These are phyloP conservation scores for Collybiopsis confluens DNA, from an alignment of 768 basidiomycete species.

Conservation along the genomic window DNA sequence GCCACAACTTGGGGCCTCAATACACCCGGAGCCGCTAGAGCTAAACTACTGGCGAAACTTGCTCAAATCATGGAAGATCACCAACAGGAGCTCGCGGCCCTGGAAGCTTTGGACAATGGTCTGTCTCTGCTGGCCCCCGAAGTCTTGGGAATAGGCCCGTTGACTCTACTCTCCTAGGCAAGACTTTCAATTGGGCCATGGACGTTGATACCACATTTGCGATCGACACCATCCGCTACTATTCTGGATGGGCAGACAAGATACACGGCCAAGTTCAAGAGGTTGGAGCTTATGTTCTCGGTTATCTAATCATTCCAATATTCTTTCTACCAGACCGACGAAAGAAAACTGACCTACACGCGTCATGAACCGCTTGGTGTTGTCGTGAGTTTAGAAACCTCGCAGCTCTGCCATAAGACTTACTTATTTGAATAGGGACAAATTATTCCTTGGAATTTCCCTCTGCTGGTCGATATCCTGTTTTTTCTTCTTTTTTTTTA, in stretches of 20 bases:
- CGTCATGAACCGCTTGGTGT: conserved; percentile 60
- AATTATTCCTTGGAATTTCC: conserved; percentile 29
- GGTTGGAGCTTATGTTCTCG: background rate
- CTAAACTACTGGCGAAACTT: conserved; percentile 36
- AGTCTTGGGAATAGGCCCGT: too few relatives aligned
- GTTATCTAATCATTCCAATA: background rate
- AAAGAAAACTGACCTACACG: conserved; percentile 51
- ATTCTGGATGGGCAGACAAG: conserved; percentile 54
- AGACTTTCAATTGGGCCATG: conserved; percentile 16
- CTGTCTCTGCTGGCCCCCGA: conserved; percentile 10
- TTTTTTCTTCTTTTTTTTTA: conserved; percentile 14
- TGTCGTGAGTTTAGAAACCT: conserved; percentile 24
- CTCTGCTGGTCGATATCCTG: background rate
- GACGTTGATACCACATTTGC: conserved; percentile 16
- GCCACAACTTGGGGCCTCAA: conserved; percentile 38
- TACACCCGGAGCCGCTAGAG: conserved; percentile 30
- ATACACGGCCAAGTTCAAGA: conserved; percentile 38
- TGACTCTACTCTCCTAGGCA: conserved; percentile 14
- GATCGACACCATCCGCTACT: conserved; percentile 38
- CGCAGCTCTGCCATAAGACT: background rate
- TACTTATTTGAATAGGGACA: conserved; percentile 21
- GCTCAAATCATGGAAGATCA: conserved; percentile 46
- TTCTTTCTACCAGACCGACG: conserved; percentile 10
- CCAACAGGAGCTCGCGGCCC: conserved; percentile 37
- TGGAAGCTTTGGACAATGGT: conserved; percentile 44